Base-by-base conservation (phyloP, 2,329 filamentous ascomycete species). In the Ciborinia camelliae region DNA sequence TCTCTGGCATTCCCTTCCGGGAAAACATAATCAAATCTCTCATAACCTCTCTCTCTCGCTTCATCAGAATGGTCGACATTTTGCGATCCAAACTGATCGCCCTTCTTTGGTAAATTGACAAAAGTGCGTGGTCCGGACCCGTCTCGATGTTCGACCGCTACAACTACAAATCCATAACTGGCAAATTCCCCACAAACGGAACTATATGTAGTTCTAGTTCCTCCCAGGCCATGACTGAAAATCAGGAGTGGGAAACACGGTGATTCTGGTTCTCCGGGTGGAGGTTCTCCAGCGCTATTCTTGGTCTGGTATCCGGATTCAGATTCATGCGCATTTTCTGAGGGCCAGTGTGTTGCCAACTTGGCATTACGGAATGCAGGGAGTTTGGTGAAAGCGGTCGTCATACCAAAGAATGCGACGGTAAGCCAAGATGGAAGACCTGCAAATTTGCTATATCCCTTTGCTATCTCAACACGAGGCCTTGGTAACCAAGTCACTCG, bases 151-250 rank as follows among this genome's bases (percentile, higher is more conserved):
- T 90, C 86, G 30, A 90, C 71, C 0, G 86, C 85, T 41, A 86
- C 81, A 0, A 90, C 85, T 0, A 90, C 78, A 69, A 89, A 87
- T 0, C 86, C 86, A 68, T 87, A 86, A 71, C 84, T 87, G 0
- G 86, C 86, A 68, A 90, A 83, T 68, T 90, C 86, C 9, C 86
- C 85, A 68, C 86, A 89, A 2, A 89, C 77, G 20, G 81, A 81
- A 23, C 83, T 86, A 71, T 87, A 88, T 67, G 82, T 83, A 2
- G 86, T 88, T 54, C 86, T 77, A 2, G 84, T 87, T 0, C 86
- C 86, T 6, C 86, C 86, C 7, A 90, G 75, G 0, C 87, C 87
- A 73, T 90, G 87, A 70, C 84, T 87, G 74, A 90, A 90, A 28
- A 90, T 79, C 41, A 90, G 78, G 28, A 89, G 76, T 1, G 87